These are phyloP conservation scores for Suhomyces kunorum DNA, from an alignment of 1,139 yeast genomes.

Conservation along the genomic window DNA sequence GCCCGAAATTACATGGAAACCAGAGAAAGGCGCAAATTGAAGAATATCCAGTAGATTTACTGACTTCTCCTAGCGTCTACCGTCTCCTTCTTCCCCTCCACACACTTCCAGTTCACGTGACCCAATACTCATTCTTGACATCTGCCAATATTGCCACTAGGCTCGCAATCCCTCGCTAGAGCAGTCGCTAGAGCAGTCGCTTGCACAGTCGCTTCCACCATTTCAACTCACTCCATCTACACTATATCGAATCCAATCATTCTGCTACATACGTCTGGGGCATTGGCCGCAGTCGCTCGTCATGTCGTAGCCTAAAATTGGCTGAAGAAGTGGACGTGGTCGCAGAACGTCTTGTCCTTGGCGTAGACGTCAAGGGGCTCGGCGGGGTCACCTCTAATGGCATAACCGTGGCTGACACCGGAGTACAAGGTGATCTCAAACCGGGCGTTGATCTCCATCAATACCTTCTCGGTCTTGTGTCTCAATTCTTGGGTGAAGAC, in stretches of 20 bases:
- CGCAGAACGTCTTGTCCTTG: slow-evolving; percentile 63
- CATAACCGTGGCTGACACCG: slow-evolving; percentile 71
- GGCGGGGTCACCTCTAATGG: slow-evolving; percentile 67
- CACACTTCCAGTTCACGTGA: too few species aligned
- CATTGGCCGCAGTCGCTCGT: background rate
- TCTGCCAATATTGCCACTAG: too few species aligned
- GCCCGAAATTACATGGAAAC: too few species aligned
- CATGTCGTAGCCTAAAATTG: slow-evolving; percentile 1
- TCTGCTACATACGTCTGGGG: background rate
- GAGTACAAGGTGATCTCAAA: slow-evolving; percentile 64
- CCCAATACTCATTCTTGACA: too few species aligned
- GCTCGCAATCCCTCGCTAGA: too few species aligned
- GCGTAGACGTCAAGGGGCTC: slow-evolving; percentile 62
- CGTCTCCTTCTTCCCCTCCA: too few species aligned
- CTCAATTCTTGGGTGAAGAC: slow-evolving; percentile 66
- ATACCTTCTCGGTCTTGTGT: slow-evolving; percentile 56
- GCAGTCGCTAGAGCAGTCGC: too few species aligned
- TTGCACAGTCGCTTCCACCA: too few species aligned
- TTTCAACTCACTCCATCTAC: too few species aligned
- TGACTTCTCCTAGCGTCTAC: too few species aligned
- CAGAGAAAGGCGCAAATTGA: too few species aligned
- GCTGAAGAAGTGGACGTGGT: slow-evolving; percentile 47
- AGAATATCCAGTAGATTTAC: too few species aligned
- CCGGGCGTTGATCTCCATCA: slow-evolving; percentile 42
- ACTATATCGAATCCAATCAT: background rate